Base-by-base conservation (phyloP, 75 land plant species). In the Picea sitchensis region DNA sequence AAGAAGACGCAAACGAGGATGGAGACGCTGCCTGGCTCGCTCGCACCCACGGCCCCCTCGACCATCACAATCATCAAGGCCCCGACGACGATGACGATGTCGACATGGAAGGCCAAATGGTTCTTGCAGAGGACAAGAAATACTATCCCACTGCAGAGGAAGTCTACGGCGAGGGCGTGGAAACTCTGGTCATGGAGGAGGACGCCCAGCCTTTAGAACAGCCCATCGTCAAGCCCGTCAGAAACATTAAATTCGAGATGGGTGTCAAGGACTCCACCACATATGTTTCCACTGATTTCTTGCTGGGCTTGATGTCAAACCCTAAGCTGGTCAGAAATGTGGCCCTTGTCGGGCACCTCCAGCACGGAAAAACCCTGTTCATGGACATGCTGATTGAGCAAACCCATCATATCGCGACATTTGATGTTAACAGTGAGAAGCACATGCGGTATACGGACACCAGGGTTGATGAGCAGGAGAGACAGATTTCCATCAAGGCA, bases 341-440 rank as follows among this genome's bases (percentile, higher is more conserved):
- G 12, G 99, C 99, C 1, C 81, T 97, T 54, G 88, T 97, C 0
- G 99, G 99, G 3, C 92, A 97, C 73, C 80, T 97, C 12, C 99
- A 97, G 18, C 99, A 97, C 79, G 99, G 99, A 23, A 97, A 97
- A 78, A 97, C 98, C 0, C 75, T 95, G 1, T 90, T 97, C 80
- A 95, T 97, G 98, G 99, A 97, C 81, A 97, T 97, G 99, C 76
- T 97, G 59, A 83, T 97, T 18, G 98, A 97, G 80, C 99, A 97
- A 78, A 97, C 99, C 12, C 99, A 97, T 73, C 91, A 89, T 14
- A 87, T 95, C 26, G 85, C 89, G 6, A 97, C 99, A 3, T 88
- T 97, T 72, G 94, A 95, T 83, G 61, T 79, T 0, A 81, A 82
- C 15, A 90, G 91, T 61, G 99, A 97, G 89, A 95, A 91, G 84